Base-by-base conservation (phyloP, 345 rosid species). In the Trapa incisa region DNA sequence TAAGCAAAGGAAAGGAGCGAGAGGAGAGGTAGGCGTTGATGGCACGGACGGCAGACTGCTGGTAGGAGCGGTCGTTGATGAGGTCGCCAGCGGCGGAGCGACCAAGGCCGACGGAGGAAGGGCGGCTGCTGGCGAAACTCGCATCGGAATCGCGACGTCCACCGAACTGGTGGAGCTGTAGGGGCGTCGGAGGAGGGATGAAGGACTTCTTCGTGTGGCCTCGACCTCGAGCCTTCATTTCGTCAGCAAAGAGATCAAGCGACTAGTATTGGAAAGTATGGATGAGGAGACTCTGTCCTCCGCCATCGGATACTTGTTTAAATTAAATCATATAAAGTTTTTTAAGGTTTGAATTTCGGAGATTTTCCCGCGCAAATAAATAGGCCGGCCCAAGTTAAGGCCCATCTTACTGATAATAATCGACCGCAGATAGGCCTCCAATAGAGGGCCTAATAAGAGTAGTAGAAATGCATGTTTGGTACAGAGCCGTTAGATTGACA, bases 91-190 rank as follows among this genome's bases (percentile, higher is more conserved):
- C 72, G 45, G 78, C 64, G 42, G 75, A 11, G 32, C 92, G 83
- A 62, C 87, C 85, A 66, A 78, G 37, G n/a, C 91, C 91, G 65
- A 78, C 29, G 14, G 90, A 84, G 2, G 98, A 93, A 0, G 96
- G 98, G 4, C 89, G 96, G 74, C 95, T 86, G 74, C 98, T 90
- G 13, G 92, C 88, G 61, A 87, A 87, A 66, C 96, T 90, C 29
- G 86, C 92, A 75, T 90, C 98, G 70, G 98, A 93, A 71, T 90
- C 96, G n/a, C 98, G 85, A 2, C 87, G 77, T 48, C 66, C 68
- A 47, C 66, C 73, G 68, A 61, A 67, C 22, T 74, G 74, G 62
- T 64, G 63, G 65, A 15, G 65, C 9, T 66, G 60, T 14, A 67
- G 38, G 47, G 79, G 64, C 48, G 74, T 61, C 16, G 77, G 75